Evolutionary conservation across 202 grass and related monocot genomes (phyloP).

Genomic region (Alloteropsis angusta): DNA sequence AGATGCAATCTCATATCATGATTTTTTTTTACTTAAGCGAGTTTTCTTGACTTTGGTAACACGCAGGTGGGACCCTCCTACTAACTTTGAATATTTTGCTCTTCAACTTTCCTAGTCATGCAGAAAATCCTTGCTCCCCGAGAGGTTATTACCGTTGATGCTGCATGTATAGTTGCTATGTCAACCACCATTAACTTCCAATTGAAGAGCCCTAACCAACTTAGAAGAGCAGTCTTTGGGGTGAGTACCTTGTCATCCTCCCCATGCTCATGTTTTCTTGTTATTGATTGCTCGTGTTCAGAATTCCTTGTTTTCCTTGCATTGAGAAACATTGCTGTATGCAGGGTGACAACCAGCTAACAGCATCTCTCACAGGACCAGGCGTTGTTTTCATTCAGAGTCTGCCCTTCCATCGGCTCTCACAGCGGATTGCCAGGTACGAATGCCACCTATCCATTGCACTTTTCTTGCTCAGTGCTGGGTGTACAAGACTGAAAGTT

Average conservation of each 20-base stretch:
- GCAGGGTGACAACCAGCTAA: constrained; percentile 74
- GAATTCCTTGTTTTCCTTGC: constrained; percentile 5
- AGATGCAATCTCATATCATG: neutral
- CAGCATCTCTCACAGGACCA: constrained; percentile 71
- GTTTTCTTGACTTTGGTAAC: neutral
- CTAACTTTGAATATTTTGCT: constrained; percentile 21
- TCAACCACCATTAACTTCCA: constrained; percentile 67
- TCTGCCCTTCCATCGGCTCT: constrained; percentile 70
- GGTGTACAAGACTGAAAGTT: neutral
- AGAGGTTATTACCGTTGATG: constrained; percentile 67
- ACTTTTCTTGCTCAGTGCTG: neutral
- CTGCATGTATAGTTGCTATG: constrained; percentile 79
- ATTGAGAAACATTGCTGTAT: constrained; percentile 6
- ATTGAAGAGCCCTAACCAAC: constrained; percentile 66
- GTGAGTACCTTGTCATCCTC: constrained; percentile 33
- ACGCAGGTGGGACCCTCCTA: neutral
- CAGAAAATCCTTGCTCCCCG: constrained; percentile 83
- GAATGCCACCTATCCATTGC: neutral
- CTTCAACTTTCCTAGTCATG: constrained; percentile 53
- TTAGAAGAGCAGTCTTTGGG: constrained; percentile 69
- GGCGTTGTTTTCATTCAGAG: constrained; percentile 96
- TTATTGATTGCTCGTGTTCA: neutral
- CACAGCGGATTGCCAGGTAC: constrained; percentile 92
- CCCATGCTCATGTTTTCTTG: neutral
- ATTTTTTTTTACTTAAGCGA: neutral